A percentile compares a stretch with the other conserved stretches of the same genome.
Evolutionary conservation across 768 basidiomycete species (phyloP).

Genomic region (Myochromella boudieri): DNA sequence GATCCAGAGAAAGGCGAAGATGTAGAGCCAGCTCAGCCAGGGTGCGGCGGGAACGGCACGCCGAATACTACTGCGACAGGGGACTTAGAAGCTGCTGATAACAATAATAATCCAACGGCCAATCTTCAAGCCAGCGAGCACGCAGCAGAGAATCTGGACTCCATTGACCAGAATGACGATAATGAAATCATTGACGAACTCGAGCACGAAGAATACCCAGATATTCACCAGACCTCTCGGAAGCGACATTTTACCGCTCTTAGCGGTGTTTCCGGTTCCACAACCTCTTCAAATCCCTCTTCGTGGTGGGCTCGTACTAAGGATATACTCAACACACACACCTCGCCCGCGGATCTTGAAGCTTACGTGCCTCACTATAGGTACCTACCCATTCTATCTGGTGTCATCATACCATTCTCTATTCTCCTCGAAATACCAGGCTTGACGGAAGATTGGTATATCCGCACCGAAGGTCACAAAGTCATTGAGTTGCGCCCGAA

Average conservation of each 20-base stretch:
- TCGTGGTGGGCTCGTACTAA: slow-evolving; percentile 18
- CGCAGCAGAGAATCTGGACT: neutral
- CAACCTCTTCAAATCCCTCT: neutral
- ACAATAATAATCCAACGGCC: slow-evolving; percentile 2
- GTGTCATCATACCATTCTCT: slow-evolving; percentile 69
- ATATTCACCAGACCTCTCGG: neutral
- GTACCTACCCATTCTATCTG: slow-evolving; percentile 62
- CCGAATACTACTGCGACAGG: neutral
- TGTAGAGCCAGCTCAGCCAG: neutral
- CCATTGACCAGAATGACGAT: slow-evolving; percentile 7
- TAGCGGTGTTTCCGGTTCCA: neutral
- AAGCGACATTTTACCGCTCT: slow-evolving; percentile 4
- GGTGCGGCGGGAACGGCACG: neutral
- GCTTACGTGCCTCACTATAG: slow-evolving; percentile 59
- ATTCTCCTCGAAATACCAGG: slow-evolving; percentile 84
- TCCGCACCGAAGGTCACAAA: slow-evolving; percentile 48
- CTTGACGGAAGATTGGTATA: slow-evolving; percentile 74
- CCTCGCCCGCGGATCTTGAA: slow-evolving; percentile 23
- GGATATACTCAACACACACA: slow-evolving; percentile 21
- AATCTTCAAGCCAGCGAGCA: slow-evolving; percentile 2
- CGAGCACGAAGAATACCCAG: slow-evolving; percentile 13
- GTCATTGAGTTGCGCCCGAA: slow-evolving; percentile 52
- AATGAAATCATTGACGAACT: slow-evolving; percentile 16
- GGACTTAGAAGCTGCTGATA: neutral
- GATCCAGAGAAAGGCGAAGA: slow-evolving; percentile 19